phyloP scores from a whole-genome alignment of 2,329 filamentous ascomycete species.

The Apiospora rasikravindrae region DNA sequence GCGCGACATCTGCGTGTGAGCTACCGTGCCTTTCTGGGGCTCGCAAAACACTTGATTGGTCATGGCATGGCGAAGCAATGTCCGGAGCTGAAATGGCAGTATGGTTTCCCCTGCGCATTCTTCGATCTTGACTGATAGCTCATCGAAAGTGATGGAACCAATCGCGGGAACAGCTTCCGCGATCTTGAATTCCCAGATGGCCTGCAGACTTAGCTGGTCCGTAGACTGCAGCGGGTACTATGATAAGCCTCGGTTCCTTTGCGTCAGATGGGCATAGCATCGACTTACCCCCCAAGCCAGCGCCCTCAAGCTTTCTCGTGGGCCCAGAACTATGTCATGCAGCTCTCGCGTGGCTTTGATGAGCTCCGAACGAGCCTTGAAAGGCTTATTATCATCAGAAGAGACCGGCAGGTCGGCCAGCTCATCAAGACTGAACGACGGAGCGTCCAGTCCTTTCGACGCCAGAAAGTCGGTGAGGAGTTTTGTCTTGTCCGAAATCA shows the following conservation, averaged over 20 bases:
- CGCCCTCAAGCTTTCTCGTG: not conserved
- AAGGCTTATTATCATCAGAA: not conserved
- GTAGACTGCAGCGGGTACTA: not conserved
- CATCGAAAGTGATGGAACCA: not conserved
- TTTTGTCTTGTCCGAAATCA: not conserved
- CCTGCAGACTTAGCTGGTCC: conserved; percentile 1
- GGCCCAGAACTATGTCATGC: conserved; percentile 7
- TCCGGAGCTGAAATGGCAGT: not conserved
- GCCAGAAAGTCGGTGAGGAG: conserved; percentile 13
- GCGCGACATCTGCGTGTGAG: conserved; percentile 1
- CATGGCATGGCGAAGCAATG: conserved; percentile 10
- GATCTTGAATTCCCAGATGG: conserved; percentile 11
- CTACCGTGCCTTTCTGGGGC: not conserved
- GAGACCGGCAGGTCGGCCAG: not conserved
- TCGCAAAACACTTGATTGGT: not conserved
- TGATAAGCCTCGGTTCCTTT: not conserved
- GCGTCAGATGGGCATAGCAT: not conserved
- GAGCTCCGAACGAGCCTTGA: not conserved
- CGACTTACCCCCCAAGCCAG: conserved; percentile 15
- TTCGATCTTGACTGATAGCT: not conserved
- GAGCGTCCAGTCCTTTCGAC: not conserved
- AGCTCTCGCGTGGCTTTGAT: conserved; percentile 14
- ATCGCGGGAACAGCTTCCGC: not conserved
- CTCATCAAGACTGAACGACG: not conserved
- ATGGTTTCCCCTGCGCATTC: not conserved